These are phyloP conservation scores for Tetrahymena malaccensis DNA, from an alignment of 73 alveolate genomes.

Conservation along the genomic window DNA sequence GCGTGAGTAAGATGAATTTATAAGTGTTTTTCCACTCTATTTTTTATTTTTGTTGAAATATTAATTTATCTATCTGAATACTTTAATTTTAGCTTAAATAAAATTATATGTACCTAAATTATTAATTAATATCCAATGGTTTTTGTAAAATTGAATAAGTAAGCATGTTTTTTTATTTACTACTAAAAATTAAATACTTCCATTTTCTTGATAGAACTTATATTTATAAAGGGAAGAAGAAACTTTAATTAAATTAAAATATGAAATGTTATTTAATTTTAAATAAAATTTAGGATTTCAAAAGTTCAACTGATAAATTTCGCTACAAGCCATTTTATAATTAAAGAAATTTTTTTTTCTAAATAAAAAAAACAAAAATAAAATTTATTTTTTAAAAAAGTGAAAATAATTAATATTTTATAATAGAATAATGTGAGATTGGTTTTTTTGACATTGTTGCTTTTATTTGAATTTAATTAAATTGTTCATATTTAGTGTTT, in stretches of 20 bases:
- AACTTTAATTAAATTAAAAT: no score
- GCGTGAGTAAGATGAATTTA: no score
- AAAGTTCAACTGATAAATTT: neutral
- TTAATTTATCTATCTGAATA: neutral
- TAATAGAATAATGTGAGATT: neutral
- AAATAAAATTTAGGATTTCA: no score
- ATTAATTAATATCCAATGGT: neutral
- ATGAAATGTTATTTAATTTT: neutral
- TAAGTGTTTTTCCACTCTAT: neutral
- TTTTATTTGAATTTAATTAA: no score
- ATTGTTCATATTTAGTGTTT: no score
- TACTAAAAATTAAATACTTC: neutral
- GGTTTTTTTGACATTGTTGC: neutral
- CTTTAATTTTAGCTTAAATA: neutral
- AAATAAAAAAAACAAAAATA: no score
- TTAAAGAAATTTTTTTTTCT: no score
- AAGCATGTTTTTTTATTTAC: neutral
- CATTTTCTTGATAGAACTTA: neutral
- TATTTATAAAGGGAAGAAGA: no score
- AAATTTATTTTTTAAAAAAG: no score
- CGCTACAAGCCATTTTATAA: no score
- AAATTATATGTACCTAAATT: neutral
- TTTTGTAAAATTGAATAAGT: neutral
- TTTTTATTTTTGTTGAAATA: neutral
- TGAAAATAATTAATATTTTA: no score